Percentiles rank a stretch among this genome's conserved stretches.
phyloP scores from a whole-genome alignment of 495 filamentous ascomycete genomes.

The Annulohypoxylon stygium region DNA sequence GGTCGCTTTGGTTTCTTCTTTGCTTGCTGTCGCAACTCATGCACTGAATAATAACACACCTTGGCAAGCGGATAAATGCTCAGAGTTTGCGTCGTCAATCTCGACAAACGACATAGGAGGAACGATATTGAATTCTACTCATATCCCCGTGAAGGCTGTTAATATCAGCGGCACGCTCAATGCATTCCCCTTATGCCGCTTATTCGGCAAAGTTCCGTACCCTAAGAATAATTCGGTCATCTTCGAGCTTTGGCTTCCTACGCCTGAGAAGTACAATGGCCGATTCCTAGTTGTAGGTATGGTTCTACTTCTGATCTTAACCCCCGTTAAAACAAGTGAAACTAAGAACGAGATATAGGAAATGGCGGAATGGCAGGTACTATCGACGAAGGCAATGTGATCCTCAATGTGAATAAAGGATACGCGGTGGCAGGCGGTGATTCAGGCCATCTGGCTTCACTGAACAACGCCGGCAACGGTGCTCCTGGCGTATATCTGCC shows the following conservation, averaged over 20 bases:
- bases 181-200: conserved; percentile 24
- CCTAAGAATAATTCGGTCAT: conserved; percentile 32
- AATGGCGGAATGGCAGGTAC: conserved; percentile 57
- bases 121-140: conserved; percentile 31
- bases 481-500: conserved; percentile 45
- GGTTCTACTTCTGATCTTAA: not conserved
- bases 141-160: conserved; percentile 17
- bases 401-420: conserved; percentile 52
- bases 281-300: conserved; percentile 54
- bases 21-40: not conserved
- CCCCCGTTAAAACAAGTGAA: not conserved
- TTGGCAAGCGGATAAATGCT: conserved; percentile 34
- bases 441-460: conserved; percentile 49
- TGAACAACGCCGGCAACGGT: conserved; percentile 47
- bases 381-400: conserved; percentile 51
- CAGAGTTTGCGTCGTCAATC: conserved; percentile 31
- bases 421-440: conserved; percentile 56
- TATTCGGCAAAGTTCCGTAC: conserved; percentile 33
- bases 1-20: not conserved
- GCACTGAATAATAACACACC: conserved; percentile 7
- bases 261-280: conserved; percentile 43
- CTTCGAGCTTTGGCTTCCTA: conserved; percentile 51
- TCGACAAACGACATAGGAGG: conserved; percentile 4
- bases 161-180: conserved; percentile 32
- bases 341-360: conserved; percentile 39